Evolutionary conservation across 148 eudicot genomes (phyloP), one percentile per base, ranked within the genome.

Genomic region (Cornus suecica): DNA sequence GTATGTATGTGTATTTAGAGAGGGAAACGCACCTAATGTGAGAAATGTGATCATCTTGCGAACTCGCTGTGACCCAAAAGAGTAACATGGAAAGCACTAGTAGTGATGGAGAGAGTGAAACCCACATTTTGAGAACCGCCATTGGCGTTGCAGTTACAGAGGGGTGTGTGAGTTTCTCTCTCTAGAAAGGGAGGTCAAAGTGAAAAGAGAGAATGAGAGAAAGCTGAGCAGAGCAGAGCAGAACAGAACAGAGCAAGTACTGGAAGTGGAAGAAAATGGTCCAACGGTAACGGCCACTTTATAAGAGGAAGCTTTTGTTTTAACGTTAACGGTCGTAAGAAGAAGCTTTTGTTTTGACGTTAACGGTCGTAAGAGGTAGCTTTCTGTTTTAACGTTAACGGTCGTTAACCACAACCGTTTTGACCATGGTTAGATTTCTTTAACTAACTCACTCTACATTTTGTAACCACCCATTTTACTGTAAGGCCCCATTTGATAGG

Each of bases 301-400:
- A 79, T 79, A 37, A 79, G 76, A 68, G 9, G 9, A 37, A 24
- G 3, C 2, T 37, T 3, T 5, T 52, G 24, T n/a, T 42, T 24
- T 3, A 29, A 60, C 73, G 77, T 74, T 74, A 68, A 76, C 73
- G 79, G 73, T 66, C 67, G 79, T 75, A 37, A 79, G 76, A 68
- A 5, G 9, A 37, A 24, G 3, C 2, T 37, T 3, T 5, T 52
- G 24, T n/a, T 42, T 24, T 3, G 23, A 20, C 27, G 32, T 51
- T 60, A 64, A 20, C 41, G 16, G 10, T 41, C 65, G 18, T 79
- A 37, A 79, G 76, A 68, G 9, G 9, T 6, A 24, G 3, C 2
- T 37, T 3, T 5, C n/a, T 52, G 24, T n/a, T 42, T 24, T 3
- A 29, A 60, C 73, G 77, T 74, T 74, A 68, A 76, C 73, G 79